Conservation (phyloP, 306 rosid species). For the Castanopsis chinensis region DNA sequence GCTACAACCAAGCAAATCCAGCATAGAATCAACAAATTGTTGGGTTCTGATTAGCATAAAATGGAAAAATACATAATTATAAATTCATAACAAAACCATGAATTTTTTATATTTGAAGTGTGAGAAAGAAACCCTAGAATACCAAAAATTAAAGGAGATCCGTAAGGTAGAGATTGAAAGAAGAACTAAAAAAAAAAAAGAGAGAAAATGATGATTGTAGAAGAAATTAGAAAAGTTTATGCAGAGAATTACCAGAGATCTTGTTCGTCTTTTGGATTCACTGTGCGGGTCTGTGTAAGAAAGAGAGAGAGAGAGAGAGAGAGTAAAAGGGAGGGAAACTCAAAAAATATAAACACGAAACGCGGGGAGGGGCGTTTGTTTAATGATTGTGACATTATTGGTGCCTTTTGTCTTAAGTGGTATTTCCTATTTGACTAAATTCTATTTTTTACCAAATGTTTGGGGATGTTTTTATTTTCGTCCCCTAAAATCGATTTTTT, state of each 20-base stretch:
- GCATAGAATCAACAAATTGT: not conserved
- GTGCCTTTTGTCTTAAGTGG: too few relatives aligned
- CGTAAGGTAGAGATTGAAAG: not conserved
- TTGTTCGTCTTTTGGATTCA: not conserved
- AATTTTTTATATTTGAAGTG: not conserved
- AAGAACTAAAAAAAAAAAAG: not conserved
- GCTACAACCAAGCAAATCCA: not conserved
- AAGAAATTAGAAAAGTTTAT: not conserved
- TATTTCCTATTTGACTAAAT: too few relatives aligned
- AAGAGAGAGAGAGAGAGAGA: not conserved
- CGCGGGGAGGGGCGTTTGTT: too few relatives aligned
- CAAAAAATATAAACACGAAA: not conserved
- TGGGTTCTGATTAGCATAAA: not conserved
- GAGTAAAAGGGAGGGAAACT: conserved; percentile 28
- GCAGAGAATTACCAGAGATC: conserved; percentile 11
- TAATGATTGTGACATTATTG: too few relatives aligned
- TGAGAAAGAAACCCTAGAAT: not conserved
- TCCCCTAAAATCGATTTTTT: too few relatives aligned
- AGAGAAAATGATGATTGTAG: not conserved
- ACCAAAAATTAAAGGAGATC: not conserved
- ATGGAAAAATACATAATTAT: not conserved
- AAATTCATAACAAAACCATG: not conserved
- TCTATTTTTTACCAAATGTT: too few relatives aligned
- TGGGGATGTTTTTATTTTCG: too few relatives aligned
- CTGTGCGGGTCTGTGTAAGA: too few relatives aligned